These are phyloP conservation scores for Globisporangium echinulatum DNA, from an alignment of 352 stramenopile species.

Conservation along the genomic window DNA sequence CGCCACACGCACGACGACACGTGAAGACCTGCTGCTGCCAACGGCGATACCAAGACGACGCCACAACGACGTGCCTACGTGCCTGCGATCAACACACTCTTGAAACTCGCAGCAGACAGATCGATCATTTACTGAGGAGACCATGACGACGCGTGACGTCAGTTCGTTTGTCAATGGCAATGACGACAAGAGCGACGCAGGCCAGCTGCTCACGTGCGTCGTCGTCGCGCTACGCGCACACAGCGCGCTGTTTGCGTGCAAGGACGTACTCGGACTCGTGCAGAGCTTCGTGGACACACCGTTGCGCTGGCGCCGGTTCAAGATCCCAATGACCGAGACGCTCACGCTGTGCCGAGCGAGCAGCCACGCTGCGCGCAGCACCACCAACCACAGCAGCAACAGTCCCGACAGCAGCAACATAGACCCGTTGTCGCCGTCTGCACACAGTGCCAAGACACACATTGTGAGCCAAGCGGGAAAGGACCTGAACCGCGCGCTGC, in stretches of 20 bases:
- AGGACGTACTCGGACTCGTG: constrained; percentile 8
- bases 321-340: constrained; percentile 13
- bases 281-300: constrained; percentile 10
- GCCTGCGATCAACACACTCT: too few relatives aligned
- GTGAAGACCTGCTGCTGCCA: too few relatives aligned
- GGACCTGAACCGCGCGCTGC: constrained; percentile 14
- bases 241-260: constrained; percentile 6
- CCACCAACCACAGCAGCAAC: background rate
- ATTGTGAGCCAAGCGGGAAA: constrained; percentile 5
- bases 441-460: constrained; percentile 3
- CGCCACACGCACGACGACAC: too few relatives aligned
- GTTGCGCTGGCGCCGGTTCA: constrained; percentile 9
- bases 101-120: too few relatives aligned
- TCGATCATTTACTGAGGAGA: too few relatives aligned
- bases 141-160: too few relatives aligned
- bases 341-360: constrained; percentile 10
- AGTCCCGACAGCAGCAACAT: background rate
- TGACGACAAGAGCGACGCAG: too few relatives aligned
- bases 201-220: constrained; percentile 6
- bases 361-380: constrained; percentile 7
- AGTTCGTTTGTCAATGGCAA: too few relatives aligned
- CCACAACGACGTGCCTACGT: too few relatives aligned
- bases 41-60: too few relatives aligned
- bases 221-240: constrained; percentile 2
- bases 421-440: background rate